phyloP scores from a whole-genome alignment of 2,329 filamentous ascomycete species.

The Stachybotrys chartarum region DNA sequence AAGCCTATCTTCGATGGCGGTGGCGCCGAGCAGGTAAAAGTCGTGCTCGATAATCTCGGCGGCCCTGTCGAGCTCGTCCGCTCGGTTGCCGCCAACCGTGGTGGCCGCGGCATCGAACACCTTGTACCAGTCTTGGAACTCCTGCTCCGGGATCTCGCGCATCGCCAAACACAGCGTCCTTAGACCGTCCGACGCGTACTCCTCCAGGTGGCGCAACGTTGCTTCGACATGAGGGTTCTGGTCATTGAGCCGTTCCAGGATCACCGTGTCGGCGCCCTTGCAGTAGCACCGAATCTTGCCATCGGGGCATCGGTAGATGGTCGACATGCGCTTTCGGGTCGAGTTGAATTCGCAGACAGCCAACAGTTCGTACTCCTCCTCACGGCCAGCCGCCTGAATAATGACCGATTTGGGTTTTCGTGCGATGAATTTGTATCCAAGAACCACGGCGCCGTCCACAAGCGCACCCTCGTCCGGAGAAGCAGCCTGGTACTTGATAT shows the following conservation, averaged over 20 bases:
- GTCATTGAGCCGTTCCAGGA: conserved; percentile 78
- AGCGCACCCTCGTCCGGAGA: conserved; percentile 97
- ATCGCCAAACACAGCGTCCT: conserved; percentile 91
- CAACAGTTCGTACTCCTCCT: conserved; percentile 80
- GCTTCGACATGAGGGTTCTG: conserved; percentile 81
- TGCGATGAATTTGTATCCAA: conserved; percentile 87
- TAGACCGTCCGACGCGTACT: conserved; percentile 93
- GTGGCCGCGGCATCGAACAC: conserved; percentile 84
- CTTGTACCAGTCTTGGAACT: conserved; percentile 80
- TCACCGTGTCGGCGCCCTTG: conserved; percentile 97
- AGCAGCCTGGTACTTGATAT: conserved; percentile 96
- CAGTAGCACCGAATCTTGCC: conserved; percentile 90
- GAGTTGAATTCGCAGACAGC: conserved; percentile 99
- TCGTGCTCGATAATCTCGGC: conserved; percentile 92
- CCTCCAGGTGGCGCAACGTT: conserved; percentile 94
- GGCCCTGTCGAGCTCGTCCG: conserved; percentile 94
- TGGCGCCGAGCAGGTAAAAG: conserved; percentile 85
- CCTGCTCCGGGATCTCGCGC: conserved; percentile 84
- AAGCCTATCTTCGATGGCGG: conserved; percentile 92
- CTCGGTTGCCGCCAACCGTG: conserved; percentile 85
- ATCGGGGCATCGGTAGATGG: conserved; percentile 93
- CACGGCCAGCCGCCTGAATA: conserved; percentile 65
- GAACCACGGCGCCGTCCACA: conserved; percentile 76
- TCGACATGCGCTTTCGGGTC: conserved; percentile 87
- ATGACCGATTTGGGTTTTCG: conserved; percentile 85